Conservation (phyloP, 2,329 filamentous ascomycete species). For the Sarocladium oryzae region DNA sequence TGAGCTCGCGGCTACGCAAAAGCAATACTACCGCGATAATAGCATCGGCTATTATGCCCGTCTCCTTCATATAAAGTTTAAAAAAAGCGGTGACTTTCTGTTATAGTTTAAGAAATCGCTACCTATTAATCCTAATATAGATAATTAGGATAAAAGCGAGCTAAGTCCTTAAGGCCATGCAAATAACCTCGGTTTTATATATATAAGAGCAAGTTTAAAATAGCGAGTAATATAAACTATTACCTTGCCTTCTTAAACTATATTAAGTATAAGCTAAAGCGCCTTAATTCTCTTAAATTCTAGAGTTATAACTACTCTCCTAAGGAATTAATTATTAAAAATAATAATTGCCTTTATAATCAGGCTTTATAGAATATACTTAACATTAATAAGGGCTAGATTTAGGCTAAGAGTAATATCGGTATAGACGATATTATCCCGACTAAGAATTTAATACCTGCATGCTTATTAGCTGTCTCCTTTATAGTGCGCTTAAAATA, state of each 20-base stretch:
- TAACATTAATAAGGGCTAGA: constrained; percentile 29
- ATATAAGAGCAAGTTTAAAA: constrained; percentile 64
- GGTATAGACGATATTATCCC: constrained; percentile 58
- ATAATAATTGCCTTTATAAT: constrained; percentile 31
- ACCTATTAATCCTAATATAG: constrained; percentile 11
- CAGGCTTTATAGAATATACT: constrained; percentile 41
- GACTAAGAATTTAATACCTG: constrained; percentile 61
- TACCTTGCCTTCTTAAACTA: constrained; percentile 54
- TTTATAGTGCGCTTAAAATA: constrained; percentile 68
- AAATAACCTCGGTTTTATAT: constrained; percentile 33
- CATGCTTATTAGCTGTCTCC: constrained; percentile 59
- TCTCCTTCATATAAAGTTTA: constrained; percentile 12
- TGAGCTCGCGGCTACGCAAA: constrained; percentile 16
- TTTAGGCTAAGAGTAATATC: constrained; percentile 55
- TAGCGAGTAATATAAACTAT: constrained; percentile 72
- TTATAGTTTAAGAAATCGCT: neutral
- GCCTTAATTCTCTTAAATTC: neutral
- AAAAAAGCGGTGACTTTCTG: constrained; percentile 16
- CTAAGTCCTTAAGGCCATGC: neutral
- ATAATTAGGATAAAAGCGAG: constrained; percentile 34
- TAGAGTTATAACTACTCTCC: constrained; percentile 13
- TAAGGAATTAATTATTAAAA: constrained; percentile 22
- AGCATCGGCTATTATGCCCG: constrained; percentile 43
- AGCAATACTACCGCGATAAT: constrained; percentile 43
- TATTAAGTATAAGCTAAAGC: constrained; percentile 51